These are phyloP conservation scores for Zymoseptoria ardabiliae DNA, from an alignment of 2,329 filamentous ascomycete genomes.

Conservation along the genomic window DNA sequence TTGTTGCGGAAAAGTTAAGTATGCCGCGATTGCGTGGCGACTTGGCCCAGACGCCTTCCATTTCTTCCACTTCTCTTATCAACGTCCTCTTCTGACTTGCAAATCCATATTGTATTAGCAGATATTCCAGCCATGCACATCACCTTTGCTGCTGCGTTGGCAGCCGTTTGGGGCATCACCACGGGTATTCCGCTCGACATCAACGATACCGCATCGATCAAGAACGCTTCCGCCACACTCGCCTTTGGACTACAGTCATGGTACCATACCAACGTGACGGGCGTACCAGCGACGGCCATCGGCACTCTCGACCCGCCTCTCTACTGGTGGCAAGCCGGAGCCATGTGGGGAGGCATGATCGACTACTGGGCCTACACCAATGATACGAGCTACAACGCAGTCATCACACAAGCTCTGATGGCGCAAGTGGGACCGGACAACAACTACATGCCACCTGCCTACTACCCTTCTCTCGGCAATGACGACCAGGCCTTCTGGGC, in stretches of 20 bases:
- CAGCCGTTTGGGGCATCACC: background rate
- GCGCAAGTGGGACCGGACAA: slow-evolving; percentile 36
- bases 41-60: background rate
- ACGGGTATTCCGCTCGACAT: slow-evolving; percentile 14
- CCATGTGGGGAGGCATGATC: slow-evolving; percentile 30
- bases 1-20: background rate
- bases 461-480: slow-evolving; percentile 36
- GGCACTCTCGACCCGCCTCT: slow-evolving; percentile 36
- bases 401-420: slow-evolving; percentile 37
- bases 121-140: background rate
- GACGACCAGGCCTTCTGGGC: slow-evolving; percentile 72
- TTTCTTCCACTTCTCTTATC: background rate
- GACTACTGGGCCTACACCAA: slow-evolving; percentile 43
- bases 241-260: slow-evolving; percentile 29
- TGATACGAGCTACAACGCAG: slow-evolving; percentile 37
- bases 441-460: slow-evolving; percentile 36
- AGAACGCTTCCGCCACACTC: slow-evolving; percentile 25
- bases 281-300: slow-evolving; percentile 23
- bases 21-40: background rate
- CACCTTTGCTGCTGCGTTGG: background rate
- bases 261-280: slow-evolving; percentile 30
- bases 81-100: background rate
- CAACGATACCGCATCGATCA: slow-evolving; percentile 25
- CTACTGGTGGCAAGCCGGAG: slow-evolving; percentile 44
- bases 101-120: background rate